phyloP scores from a whole-genome alignment of 2,329 filamentous ascomycete species.

The Boeremia exigua region DNA sequence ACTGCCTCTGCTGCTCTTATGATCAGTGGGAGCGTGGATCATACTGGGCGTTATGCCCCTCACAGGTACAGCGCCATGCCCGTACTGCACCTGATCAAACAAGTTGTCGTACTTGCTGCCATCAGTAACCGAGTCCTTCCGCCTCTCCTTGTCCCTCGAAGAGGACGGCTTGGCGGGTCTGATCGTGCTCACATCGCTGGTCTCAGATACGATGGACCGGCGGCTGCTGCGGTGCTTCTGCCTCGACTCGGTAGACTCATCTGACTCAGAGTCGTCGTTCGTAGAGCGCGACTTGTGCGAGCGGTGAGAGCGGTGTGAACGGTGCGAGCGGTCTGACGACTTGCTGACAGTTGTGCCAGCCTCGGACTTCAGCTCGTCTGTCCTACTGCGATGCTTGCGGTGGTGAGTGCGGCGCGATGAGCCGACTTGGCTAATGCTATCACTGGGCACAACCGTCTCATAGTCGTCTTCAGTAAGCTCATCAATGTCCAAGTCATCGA shows the following conservation, averaged over 20 bases:
- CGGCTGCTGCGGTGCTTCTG: conserved; percentile 26
- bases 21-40: conserved; percentile 40
- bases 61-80: conserved; percentile 41
- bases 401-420: conserved; percentile 35
- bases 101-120: conserved; percentile 36
- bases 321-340: conserved; percentile 34
- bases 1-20: conserved; percentile 46
- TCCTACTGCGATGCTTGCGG: conserved; percentile 36
- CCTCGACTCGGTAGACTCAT: conserved; percentile 29
- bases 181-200: conserved; percentile 45
- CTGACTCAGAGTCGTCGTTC: conserved; percentile 15
- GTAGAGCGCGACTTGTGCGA: conserved; percentile 33
- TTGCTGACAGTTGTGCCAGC: conserved; percentile 36
- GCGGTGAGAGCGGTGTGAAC: conserved; percentile 34
- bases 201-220: conserved; percentile 37
- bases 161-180: conserved; percentile 32
- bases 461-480: conserved; percentile 45
- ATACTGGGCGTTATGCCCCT: conserved; percentile 48
- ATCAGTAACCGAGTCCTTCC: conserved; percentile 43
- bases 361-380: conserved; percentile 17
- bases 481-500: conserved; percentile 48
- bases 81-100: conserved; percentile 38
- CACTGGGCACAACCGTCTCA: conserved; percentile 56
- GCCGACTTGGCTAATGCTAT: conserved; percentile 54
- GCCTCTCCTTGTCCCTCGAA: conserved; percentile 16